Evolutionary conservation across 2,329 filamentous ascomycete genomes (phyloP), one percentile per base, ranked within the genome.

Genomic region (Apiospora rasikravindrae): DNA sequence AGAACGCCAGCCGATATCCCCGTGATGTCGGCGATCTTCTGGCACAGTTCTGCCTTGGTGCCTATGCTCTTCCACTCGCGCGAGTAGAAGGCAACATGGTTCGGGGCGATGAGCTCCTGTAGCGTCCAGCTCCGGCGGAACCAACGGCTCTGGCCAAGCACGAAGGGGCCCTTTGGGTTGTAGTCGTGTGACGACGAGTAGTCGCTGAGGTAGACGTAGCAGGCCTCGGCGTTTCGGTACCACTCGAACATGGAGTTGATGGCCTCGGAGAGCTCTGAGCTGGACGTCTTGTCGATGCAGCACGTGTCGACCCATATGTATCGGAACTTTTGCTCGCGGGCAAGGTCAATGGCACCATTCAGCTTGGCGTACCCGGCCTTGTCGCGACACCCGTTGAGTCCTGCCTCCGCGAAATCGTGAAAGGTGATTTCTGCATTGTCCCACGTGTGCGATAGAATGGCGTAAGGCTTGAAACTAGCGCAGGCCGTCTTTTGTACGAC

Each of bases 181-280:
- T 51, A 22, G 24, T 4, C 26, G 19, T 42, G 10, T 33, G 47
- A n/a, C 4, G 26, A 11, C 40, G 47, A 51, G 49, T 40, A 42
- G 40, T 70, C 69, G 33, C 24, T 51, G 22, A 61, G 49, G 51
- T 70, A 70, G 2, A 61, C 69, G 19, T 70, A 70, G 19, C 69
- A 70, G n/a, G 53, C 47, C 26, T 33, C 13, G n/a, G 69, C 47
- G 33, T 42, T 16, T 13, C 69, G 69, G 51, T 70, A 70, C 44
- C 49, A 70, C 19, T 26, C 40, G 42, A 70, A 70, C 69, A 70
- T 70, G 33, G 69, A 49, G 69, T 70, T 70, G 47, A 70, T 42
- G 49, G 69, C 49, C 24, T 70, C 69, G 40, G 69, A 70, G 22
- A 70, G 69, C 69, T 70, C 69, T 13, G 69, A 33, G 69, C 47